Evolutionary conservation across 2,329 filamentous ascomycete genomes (phyloP).

Genomic region (Aspergillus pseudoviridinutans): DNA sequence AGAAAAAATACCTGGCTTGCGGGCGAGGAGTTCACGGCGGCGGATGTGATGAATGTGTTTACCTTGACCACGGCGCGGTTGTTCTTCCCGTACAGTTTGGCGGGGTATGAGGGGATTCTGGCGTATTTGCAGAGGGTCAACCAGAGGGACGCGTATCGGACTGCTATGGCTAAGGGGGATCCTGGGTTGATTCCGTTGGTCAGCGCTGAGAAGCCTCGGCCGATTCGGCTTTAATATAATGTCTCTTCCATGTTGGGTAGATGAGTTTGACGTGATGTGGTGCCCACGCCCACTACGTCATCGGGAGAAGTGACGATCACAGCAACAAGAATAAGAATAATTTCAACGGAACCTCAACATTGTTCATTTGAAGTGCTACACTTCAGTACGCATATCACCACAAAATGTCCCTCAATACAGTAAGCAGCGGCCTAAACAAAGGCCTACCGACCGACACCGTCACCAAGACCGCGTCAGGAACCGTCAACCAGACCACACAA

Average conservation of each 20-base stretch:
- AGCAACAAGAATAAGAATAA: no score
- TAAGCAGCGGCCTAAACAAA: constrained; percentile 18
- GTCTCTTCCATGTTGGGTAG: no score
- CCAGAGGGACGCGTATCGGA: constrained; percentile 44
- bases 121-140: constrained; percentile 46
- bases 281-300: no score
- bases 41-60: constrained; percentile 63
- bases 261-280: no score
- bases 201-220: no score
- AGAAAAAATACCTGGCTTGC: constrained; percentile 51
- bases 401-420: constrained; percentile 25
- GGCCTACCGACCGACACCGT: constrained; percentile 17
- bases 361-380: no score
- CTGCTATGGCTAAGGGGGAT: constrained; percentile 49
- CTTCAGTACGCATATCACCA: neutral
- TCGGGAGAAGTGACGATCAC: no score
- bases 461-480: constrained; percentile 12
- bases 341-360: no score
- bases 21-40: constrained; percentile 59
- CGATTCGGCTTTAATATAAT: no score
- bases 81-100: constrained; percentile 46
- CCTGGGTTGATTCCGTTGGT: constrained; percentile 34
- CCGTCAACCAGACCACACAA: constrained; percentile 11
- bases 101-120: constrained; percentile 42
- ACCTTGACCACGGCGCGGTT: constrained; percentile 58